phyloP scores from a whole-genome alignment of 2,329 filamentous ascomycete genomes.

The Trichoderma atrobrunneum region DNA sequence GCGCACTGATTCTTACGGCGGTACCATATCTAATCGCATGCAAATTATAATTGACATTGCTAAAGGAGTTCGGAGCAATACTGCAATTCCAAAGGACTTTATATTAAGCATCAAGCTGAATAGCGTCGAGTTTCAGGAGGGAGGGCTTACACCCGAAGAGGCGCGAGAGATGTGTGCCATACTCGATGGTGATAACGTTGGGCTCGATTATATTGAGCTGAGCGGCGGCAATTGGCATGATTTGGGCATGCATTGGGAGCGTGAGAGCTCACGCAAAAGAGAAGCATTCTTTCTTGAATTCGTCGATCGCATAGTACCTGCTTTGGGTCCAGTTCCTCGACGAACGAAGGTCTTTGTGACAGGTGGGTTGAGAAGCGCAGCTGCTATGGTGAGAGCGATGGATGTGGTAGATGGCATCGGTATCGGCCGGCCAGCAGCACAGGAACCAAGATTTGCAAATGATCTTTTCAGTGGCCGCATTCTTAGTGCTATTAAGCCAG shows the following conservation, averaged over 20 bases:
- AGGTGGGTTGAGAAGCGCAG: too few relatives aligned
- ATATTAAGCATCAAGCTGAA: too few relatives aligned
- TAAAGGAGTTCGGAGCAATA: constrained; percentile 43
- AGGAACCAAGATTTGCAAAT: too few relatives aligned
- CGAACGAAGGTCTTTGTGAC: too few relatives aligned
- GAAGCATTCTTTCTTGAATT: constrained; percentile 51
- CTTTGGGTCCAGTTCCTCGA: too few relatives aligned
- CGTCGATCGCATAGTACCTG: too few relatives aligned
- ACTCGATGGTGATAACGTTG: constrained; percentile 47
- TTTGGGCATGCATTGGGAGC: constrained; percentile 48
- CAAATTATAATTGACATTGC: constrained; percentile 31
- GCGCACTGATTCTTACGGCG: constrained; percentile 50
- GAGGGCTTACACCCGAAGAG: constrained; percentile 52
- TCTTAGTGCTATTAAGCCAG: constrained; percentile 20
- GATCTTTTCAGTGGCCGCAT: too few relatives aligned
- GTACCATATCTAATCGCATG: constrained; percentile 32
- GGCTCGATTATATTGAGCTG: constrained; percentile 55
- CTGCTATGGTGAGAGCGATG: too few relatives aligned
- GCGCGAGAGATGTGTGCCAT: constrained; percentile 45
- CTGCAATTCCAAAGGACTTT: constrained; percentile 38
- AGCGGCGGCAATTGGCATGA: constrained; percentile 59
- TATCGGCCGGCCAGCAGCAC: too few relatives aligned
- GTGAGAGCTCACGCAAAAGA: constrained; percentile 53
- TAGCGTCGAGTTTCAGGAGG: constrained; percentile 52
- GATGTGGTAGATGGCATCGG: too few relatives aligned